These are phyloP conservation scores for Chaetomiaceae sp. DNA, from an alignment of 2,329 filamentous ascomycete species.

Conservation along the genomic window DNA sequence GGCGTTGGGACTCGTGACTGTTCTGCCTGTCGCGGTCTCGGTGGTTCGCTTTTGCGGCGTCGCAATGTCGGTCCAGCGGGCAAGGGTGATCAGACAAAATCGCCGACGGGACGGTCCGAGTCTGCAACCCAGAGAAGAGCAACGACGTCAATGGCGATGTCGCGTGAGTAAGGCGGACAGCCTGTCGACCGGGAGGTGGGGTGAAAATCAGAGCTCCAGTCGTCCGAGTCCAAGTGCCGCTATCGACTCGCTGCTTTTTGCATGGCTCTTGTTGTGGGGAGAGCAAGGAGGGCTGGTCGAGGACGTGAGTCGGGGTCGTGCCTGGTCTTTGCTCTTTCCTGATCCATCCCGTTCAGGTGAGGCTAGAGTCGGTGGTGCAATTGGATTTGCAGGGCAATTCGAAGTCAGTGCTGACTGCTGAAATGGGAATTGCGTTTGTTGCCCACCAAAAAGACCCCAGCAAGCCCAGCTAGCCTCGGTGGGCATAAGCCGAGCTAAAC, in stretches of 20 bases:
- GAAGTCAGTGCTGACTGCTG: background rate
- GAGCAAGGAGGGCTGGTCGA: background rate
- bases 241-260: background rate
- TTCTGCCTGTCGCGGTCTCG: constrained; percentile 9
- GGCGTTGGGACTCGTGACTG: background rate
- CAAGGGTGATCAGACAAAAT: background rate
- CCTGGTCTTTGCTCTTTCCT: background rate
- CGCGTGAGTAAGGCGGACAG: background rate
- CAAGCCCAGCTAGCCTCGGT: no score
- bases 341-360: background rate
- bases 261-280: constrained; percentile 11
- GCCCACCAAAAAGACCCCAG: no score
- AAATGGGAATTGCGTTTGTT: no score
- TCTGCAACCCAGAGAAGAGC: background rate
- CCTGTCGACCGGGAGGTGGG: no score
- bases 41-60: background rate
- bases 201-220: constrained; percentile 6
- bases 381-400: background rate
- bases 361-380: background rate
- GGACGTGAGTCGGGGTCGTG: background rate
- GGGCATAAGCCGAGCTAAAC: constrained; percentile 9
- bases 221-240: background rate
- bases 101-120: no score
- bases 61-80: background rate
- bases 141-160: background rate